Evolutionary conservation across 306 rosid species (phyloP).

Genomic region (Prunus padus): DNA sequence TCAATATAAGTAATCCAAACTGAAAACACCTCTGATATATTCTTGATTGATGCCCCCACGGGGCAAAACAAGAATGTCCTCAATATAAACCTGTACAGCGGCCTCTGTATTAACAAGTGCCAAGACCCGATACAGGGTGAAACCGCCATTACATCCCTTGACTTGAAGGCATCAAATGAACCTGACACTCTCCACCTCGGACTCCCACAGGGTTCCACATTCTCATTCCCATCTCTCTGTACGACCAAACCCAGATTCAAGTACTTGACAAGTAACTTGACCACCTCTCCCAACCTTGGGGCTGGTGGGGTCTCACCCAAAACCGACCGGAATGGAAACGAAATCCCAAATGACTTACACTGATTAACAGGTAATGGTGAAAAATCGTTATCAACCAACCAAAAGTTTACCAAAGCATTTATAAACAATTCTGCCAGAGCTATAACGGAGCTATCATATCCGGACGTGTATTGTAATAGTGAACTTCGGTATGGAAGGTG

Average conservation of each 20-base stretch:
- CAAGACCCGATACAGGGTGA: slow-evolving; percentile 43
- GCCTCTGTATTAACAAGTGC: slow-evolving; percentile 71
- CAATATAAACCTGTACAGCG: slow-evolving; percentile 72
- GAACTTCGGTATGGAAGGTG: slow-evolving; percentile 69
- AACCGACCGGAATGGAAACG: slow-evolving; percentile 45
- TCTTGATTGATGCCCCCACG: slow-evolving; percentile 56
- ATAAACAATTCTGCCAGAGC: slow-evolving; percentile 61
- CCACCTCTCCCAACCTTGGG: slow-evolving; percentile 66
- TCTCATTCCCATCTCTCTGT: slow-evolving; percentile 33
- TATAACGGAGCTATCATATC: slow-evolving; percentile 40
- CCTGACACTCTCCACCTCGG: slow-evolving; percentile 43
- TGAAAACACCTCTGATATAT: slow-evolving; percentile 65
- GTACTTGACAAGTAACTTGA: slow-evolving; percentile 62
- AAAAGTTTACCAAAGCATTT: slow-evolving; percentile 50
- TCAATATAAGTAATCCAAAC: slow-evolving; percentile 72
- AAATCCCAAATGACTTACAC: slow-evolving; percentile 47
- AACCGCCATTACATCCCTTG: slow-evolving; percentile 32
- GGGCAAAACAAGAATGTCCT: slow-evolving; percentile 77
- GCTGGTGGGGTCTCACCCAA: slow-evolving; percentile 65
- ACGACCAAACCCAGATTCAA: slow-evolving; percentile 57
- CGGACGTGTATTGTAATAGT: slow-evolving; percentile 57
- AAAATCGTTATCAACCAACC: slow-evolving; percentile 84
- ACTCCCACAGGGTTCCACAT: slow-evolving; percentile 43
- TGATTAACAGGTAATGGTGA: slow-evolving; percentile 57
- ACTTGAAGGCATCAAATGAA: slow-evolving; percentile 29